These are phyloP conservation scores for Arthrobotrys sphaeroides DNA, from an alignment of 2,329 filamentous ascomycete genomes.

Conservation along the genomic window DNA sequence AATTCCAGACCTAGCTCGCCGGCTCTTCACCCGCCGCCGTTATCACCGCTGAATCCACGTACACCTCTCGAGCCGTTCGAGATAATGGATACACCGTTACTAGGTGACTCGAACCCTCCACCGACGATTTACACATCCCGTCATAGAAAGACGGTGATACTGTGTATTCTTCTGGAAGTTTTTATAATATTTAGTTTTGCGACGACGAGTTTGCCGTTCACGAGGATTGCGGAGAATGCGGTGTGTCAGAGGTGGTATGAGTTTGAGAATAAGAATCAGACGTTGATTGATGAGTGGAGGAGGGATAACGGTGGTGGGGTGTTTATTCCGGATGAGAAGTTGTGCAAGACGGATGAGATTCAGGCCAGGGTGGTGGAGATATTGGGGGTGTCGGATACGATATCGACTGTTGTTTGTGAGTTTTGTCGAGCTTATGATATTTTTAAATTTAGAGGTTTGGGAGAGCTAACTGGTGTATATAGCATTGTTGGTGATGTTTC, in stretches of 20 bases:
- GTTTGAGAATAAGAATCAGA: conserved; percentile 15
- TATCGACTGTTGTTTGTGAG: conserved; percentile 47
- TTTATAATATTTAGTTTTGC: conserved; percentile 46
- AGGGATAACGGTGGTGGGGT: neutral
- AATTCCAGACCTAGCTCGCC: neutral
- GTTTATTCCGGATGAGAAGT: conserved; percentile 24
- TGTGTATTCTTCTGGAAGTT: conserved; percentile 44
- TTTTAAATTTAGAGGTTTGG: neutral
- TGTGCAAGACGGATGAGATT: conserved; percentile 53
- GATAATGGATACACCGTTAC: conserved; percentile 43
- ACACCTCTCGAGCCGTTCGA: conserved; percentile 38
- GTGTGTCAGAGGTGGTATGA: conserved; percentile 51
- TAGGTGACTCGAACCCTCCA: neutral
- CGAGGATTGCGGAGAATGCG: conserved; percentile 45
- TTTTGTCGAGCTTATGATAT: neutral
- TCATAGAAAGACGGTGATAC: conserved; percentile 20
- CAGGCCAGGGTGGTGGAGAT: conserved; percentile 50
- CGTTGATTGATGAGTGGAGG: conserved; percentile 7
- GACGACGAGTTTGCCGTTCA: conserved; percentile 38
- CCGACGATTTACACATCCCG: conserved; percentile 26
- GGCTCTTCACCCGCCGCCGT: neutral
- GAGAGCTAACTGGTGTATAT: neutral
- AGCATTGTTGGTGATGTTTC: conserved; percentile 50
- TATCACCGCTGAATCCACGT: neutral
- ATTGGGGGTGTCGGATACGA: conserved; percentile 43